Percentiles rank a stretch among this genome's conserved stretches.
These are phyloP conservation scores for Fusarium sulawesiense DNA, from an alignment of 2,329 filamentous ascomycete species.

Conservation along the genomic window DNA sequence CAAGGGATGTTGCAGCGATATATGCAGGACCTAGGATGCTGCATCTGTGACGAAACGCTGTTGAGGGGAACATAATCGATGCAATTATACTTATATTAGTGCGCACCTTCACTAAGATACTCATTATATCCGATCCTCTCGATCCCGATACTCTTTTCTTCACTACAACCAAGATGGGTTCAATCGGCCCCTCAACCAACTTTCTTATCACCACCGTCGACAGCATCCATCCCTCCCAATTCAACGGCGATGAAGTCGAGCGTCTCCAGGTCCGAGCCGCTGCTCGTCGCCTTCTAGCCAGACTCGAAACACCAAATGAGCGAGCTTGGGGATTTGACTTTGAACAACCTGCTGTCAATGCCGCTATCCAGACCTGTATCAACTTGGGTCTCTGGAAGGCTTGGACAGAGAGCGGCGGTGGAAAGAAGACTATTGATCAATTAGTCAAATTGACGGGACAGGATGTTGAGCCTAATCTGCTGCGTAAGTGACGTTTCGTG, in stretches of 20 bases:
- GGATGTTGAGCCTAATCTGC: slow-evolving; percentile 13
- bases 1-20: background rate
- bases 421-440: slow-evolving; percentile 26
- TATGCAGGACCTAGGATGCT: background rate
- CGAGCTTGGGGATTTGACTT: slow-evolving; percentile 37
- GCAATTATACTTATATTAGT: too few relatives aligned
- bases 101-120: too few relatives aligned
- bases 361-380: slow-evolving; percentile 25
- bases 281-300: slow-evolving; percentile 19
- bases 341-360: slow-evolving; percentile 32
- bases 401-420: slow-evolving; percentile 17
- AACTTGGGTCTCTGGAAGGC: slow-evolving; percentile 29
- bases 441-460: slow-evolving; percentile 11
- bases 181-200: background rate
- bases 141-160: too few relatives aligned
- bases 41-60: too few relatives aligned
- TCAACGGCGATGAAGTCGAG: slow-evolving; percentile 27
- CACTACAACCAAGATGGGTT: background rate
- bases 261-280: slow-evolving; percentile 30
- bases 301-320: slow-evolving; percentile 29
- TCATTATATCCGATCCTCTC: too few relatives aligned
- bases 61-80: too few relatives aligned
- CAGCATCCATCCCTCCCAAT: background rate
- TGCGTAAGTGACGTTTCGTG: too few relatives aligned
- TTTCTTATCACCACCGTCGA: slow-evolving; percentile 22